Conservation (phyloP, 768 basidiomycete species). For the Phaffia tasmanica region DNA sequence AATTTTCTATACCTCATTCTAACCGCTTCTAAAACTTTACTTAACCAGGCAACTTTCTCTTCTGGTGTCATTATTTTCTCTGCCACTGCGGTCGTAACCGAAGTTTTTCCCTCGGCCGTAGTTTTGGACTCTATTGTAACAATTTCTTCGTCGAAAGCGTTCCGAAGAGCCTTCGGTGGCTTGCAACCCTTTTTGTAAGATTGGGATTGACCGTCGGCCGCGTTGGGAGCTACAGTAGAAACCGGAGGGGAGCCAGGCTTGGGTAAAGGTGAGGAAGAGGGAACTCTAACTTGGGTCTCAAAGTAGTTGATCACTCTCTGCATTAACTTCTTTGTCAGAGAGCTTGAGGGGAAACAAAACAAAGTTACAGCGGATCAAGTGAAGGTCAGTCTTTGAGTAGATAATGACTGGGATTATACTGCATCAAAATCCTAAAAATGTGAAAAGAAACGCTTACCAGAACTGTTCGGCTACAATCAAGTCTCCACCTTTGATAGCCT, state of each 20-base stretch:
- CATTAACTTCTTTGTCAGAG: constrained; percentile 83
- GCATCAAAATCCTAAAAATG: not conserved
- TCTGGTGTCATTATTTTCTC: constrained; percentile 54
- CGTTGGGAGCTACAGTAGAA: not conserved
- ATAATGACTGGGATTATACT: not conserved
- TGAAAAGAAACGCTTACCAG: constrained; percentile 49
- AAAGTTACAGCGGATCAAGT: not conserved
- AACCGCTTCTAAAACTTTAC: constrained; percentile 85
- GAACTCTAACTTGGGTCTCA: constrained; percentile 71
- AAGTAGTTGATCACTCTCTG: constrained; percentile 88
- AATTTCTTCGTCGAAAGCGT: constrained; percentile 20
- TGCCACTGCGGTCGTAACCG: constrained; percentile 6
- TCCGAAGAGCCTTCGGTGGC: constrained; percentile 7
- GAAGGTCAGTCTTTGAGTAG: no score
- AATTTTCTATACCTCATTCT: constrained; percentile 83
- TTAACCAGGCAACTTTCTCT: constrained; percentile 78
- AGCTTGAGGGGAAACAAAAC: constrained; percentile 44
- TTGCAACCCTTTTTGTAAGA: not conserved
- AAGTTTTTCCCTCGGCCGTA: constrained; percentile 16
- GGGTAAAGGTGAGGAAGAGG: constrained; percentile 24
- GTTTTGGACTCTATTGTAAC: constrained; percentile 27
- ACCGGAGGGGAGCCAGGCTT: not conserved
- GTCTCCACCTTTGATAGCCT: constrained; percentile 77
- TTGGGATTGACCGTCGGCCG: not conserved
- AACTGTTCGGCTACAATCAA: constrained; percentile 87